Evolutionary conservation across 306 rosid genomes (phyloP).

Genomic region (Medicago lupulina): DNA sequence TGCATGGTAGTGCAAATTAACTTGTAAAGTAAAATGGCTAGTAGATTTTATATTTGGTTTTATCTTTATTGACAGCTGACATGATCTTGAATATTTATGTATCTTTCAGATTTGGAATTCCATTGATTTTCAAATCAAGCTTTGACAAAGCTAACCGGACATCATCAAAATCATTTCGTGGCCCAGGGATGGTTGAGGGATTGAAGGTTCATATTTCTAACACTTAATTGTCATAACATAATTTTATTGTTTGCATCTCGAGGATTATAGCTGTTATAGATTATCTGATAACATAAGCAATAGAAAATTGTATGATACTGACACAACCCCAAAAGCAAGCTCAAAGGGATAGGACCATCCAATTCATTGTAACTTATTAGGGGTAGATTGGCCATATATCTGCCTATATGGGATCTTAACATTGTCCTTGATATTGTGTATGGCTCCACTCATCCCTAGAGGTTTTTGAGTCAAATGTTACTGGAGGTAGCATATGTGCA

Average conservation of each 20-base stretch:
- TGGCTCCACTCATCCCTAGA: constrained; percentile 20
- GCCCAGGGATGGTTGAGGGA: constrained; percentile 94
- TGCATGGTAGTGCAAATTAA: neutral
- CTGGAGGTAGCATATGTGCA: constrained; percentile 23
- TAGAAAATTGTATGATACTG: neutral
- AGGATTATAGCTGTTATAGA: constrained; percentile 29
- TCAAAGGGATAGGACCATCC: neutral
- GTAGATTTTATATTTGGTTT: neutral
- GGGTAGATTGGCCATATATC: constrained; percentile 1
- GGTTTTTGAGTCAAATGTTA: constrained; percentile 35
- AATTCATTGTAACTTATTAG: neutral
- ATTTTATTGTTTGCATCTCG: constrained; percentile 33
- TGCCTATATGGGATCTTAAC: constrained; percentile 2
- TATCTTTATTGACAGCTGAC: constrained; percentile 32
- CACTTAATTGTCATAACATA: constrained; percentile 30
- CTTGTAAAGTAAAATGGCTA: neutral
- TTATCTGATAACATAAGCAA: neutral
- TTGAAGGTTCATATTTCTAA: constrained; percentile 62
- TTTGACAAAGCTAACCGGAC: constrained; percentile 97
- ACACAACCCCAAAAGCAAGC: neutral
- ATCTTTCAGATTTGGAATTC: constrained; percentile 81
- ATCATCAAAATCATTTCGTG: constrained; percentile 93
- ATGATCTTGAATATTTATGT: constrained; percentile 24
- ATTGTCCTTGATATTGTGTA: constrained; percentile 15
- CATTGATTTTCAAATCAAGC: constrained; percentile 94